phyloP scores from a whole-genome alignment of 2,329 filamentous ascomycete genomes.

The Tolypocladium tropicale region DNA sequence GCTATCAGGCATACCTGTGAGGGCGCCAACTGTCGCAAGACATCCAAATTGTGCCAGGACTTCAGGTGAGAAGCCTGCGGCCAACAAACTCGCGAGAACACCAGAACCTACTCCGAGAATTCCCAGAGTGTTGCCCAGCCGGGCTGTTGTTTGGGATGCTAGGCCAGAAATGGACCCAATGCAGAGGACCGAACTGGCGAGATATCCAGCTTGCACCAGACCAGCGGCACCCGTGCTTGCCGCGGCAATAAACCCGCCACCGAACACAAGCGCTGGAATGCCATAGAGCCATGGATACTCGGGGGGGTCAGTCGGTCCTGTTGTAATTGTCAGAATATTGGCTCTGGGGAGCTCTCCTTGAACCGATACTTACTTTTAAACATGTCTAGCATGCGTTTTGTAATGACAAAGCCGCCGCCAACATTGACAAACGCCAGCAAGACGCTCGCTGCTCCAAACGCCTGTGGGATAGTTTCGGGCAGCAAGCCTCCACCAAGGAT shows the following conservation, averaged over 20 bases:
- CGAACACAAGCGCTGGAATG: conserved; percentile 65
- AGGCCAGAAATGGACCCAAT: conserved; percentile 76
- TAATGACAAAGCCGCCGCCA: conserved; percentile 81
- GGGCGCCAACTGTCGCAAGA: conserved; percentile 60
- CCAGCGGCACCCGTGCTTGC: conserved; percentile 74
- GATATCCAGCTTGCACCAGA: conserved; percentile 77
- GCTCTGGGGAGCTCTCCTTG: too few species aligned
- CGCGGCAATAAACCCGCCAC: conserved; percentile 70
- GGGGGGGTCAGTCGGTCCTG: conserved; percentile 69
- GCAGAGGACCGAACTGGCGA: conserved; percentile 75
- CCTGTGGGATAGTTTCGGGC: conserved; percentile 69
- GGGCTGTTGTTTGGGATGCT: conserved; percentile 71
- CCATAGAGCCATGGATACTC: conserved; percentile 86
- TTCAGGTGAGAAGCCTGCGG: conserved; percentile 70
- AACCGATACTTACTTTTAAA: conserved; percentile 50
- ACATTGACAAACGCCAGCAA: conserved; percentile 82
- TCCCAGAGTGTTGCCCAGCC: conserved; percentile 76
- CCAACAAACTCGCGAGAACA: conserved; percentile 71
- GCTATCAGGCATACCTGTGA: conserved; percentile 39
- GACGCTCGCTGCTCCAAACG: conserved; percentile 69
- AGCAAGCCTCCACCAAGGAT: conserved; percentile 75
- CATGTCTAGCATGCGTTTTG: conserved; percentile 90
- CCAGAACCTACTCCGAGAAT: conserved; percentile 78
- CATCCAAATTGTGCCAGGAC: conserved; percentile 71
- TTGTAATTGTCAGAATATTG: conserved; percentile 7